Evolutionary conservation across 768 basidiomycete species (phyloP), one percentile per base, ranked within the genome.

Genomic region (Paxillus rubicundulus): DNA sequence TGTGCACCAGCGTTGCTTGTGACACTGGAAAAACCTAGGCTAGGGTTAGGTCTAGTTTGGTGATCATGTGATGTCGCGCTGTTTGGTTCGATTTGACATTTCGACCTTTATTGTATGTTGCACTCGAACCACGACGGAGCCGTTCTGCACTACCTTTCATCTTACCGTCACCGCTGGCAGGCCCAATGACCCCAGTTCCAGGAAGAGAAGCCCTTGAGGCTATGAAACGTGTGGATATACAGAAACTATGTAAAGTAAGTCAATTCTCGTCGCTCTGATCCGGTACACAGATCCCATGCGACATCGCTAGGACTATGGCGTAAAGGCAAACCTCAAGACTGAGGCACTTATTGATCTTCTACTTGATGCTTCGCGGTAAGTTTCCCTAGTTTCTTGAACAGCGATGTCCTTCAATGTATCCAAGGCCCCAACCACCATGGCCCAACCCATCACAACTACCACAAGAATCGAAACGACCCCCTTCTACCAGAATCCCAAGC

Each of bases 251-350:
- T 67, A 90, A 89, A 73, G 87, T 86, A 59, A 34, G 55, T 45
- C 5, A 28, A 4, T 50, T 32, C 28, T 38, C 50, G 54, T 61
- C 49, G 62, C 58, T 43, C 61, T 45, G 45, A 38, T 34, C 46
- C 9, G 9, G 39, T 21, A 45, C 40, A 9, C 54, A 33, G 50
- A 57, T 54, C 57, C 64, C 50, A 61, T 50, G 12, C 55, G 47
- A 21, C 38, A 39, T 52, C 38, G 54, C 44, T 37, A 92, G 88
- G 86, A 89, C 60, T 82, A 85, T 63, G 87, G 88, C 52, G 81
- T 92, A 55, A 87, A 81, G 70, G 89, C 89, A 41, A 91, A 91
- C 69, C 78, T 90, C 63, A 91, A 88, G 74, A 81, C 86, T 20
- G 87, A 89, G 61, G 84, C 82, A 43, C 73, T 92, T 56, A 89